Percentiles rank a stretch among this genome's conserved stretches.
Evolutionary conservation across 768 basidiomycete genomes (phyloP).

Genomic region (Mycena sanguinolenta): DNA sequence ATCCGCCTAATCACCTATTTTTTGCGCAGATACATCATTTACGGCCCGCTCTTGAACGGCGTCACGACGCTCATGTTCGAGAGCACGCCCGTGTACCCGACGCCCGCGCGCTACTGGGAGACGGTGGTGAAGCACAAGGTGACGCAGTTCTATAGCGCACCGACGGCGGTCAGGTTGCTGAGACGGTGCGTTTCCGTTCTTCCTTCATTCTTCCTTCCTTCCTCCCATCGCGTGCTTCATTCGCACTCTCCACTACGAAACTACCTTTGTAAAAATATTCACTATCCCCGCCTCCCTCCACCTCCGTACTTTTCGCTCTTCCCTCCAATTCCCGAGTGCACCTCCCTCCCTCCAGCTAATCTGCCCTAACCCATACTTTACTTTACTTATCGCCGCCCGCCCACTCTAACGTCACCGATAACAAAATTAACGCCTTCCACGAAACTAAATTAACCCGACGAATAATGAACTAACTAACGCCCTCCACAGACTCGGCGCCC

Average conservation of each 20-base stretch:
- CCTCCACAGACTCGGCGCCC: constrained; percentile 74
- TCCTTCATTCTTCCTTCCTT: not conserved
- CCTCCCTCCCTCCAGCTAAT: too few species aligned
- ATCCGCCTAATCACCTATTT: too few species aligned
- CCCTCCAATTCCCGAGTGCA: not conserved
- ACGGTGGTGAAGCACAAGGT: constrained; percentile 92
- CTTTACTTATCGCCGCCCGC: not conserved
- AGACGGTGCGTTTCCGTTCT: constrained; percentile 60
- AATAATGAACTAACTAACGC: too few species aligned
- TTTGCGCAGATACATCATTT: constrained; percentile 83
- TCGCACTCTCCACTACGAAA: too few species aligned
- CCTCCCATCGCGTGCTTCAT: too few species aligned
- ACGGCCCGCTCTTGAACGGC: constrained; percentile 92
- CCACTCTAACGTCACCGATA: too few species aligned
- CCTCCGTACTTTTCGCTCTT: not conserved
- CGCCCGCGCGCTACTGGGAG: constrained; percentile 97
- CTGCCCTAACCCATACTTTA: not conserved
- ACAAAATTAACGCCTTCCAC: too few species aligned
- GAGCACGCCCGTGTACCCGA: constrained; percentile 96
- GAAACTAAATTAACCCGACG: not conserved
- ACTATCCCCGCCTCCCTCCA: not conserved
- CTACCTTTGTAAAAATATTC: too few species aligned
- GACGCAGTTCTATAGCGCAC: constrained; percentile 96
- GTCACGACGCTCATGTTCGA: constrained; percentile 93
- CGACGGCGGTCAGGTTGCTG: constrained; percentile 94